Evolutionary conservation across 169 alveolate genomes (phyloP).

Genomic region (Cryptosporidium xiaoi): DNA sequence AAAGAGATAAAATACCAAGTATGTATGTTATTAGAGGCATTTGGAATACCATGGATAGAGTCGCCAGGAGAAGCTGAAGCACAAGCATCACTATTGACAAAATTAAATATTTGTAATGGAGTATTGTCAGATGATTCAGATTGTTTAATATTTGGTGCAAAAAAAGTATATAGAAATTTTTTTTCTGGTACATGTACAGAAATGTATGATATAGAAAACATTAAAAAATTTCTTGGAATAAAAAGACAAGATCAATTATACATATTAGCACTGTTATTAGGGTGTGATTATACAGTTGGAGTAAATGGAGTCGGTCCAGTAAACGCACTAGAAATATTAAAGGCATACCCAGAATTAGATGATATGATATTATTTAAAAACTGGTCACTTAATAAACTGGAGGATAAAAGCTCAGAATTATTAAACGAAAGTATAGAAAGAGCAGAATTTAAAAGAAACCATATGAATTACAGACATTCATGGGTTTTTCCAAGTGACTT

Average conservation of each 20-base stretch:
- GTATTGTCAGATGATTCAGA: constrained; percentile 95
- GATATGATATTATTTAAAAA: constrained; percentile 83
- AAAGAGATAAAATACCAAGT: constrained; percentile 79
- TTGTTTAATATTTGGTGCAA: constrained; percentile 92
- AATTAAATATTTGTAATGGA: constrained; percentile 83
- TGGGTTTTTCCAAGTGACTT: constrained; percentile 72
- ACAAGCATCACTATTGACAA: constrained; percentile 89
- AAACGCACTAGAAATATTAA: constrained; percentile 92
- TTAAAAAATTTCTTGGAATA: constrained; percentile 84
- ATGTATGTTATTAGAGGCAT: constrained; percentile 83
- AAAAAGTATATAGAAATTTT: constrained; percentile 88
- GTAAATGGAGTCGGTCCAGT: constrained; percentile 95
- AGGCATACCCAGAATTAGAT: constrained; percentile 88
- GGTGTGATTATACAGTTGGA: constrained; percentile 95
- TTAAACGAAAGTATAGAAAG: constrained; percentile 11
- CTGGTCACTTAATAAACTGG: constrained; percentile 83
- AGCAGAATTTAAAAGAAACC: constrained; percentile 49
- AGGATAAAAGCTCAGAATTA: constrained; percentile 12
- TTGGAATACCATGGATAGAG: constrained; percentile 93
- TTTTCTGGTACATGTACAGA: constrained; percentile 88
- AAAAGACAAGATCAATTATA: constrained; percentile 86
- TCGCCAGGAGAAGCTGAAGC: constrained; percentile 98
- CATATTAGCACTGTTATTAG: constrained; percentile 90
- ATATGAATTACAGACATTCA: constrained; percentile 53
- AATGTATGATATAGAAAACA: constrained; percentile 84